Conservation (phyloP, 2,329 filamentous ascomycete genomes). For the Fusarium compactum region DNA sequence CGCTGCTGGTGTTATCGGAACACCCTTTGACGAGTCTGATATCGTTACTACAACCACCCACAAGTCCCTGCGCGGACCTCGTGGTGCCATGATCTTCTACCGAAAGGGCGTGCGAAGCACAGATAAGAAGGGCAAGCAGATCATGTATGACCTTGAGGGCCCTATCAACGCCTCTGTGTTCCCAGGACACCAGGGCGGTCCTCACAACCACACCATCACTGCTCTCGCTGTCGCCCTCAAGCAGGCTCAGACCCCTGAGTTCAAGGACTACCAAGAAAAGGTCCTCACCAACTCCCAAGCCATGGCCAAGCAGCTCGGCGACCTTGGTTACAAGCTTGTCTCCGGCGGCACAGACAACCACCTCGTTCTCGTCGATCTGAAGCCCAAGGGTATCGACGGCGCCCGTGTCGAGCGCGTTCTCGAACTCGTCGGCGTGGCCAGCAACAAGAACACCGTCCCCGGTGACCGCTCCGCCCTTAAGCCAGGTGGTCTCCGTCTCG, state of each 20-base stretch:
- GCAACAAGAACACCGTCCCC: slow-evolving; percentile 98
- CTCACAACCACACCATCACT: slow-evolving; percentile 98
- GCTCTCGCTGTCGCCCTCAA: slow-evolving; percentile 92
- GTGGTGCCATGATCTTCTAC: slow-evolving; percentile 98
- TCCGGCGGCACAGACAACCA: slow-evolving; percentile 95
- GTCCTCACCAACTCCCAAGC: slow-evolving; percentile 90
- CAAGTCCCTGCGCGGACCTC: slow-evolving; percentile 92
- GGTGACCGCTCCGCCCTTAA: slow-evolving; percentile 92
- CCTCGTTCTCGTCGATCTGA: slow-evolving; percentile 89
- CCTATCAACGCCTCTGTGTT: slow-evolving; percentile 97
- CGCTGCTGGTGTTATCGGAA: slow-evolving; percentile 87
- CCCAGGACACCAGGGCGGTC: slow-evolving; percentile 95
- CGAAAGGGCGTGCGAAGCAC: slow-evolving; percentile 86
- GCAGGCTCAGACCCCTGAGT: slow-evolving; percentile 87
- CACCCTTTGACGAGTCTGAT: slow-evolving; percentile 87
- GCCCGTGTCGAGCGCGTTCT: slow-evolving; percentile 88
- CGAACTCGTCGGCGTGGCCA: slow-evolving; percentile 89
- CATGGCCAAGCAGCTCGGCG: slow-evolving; percentile 74
- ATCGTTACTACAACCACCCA: slow-evolving; percentile 98
- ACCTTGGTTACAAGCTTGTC: slow-evolving; percentile 85
- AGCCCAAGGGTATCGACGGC: slow-evolving; percentile 86
- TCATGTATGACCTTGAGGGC: slow-evolving; percentile 84
- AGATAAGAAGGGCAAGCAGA: slow-evolving; percentile 84
- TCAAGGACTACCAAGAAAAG: slow-evolving; percentile 88
- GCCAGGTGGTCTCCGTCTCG: slow-evolving; percentile 89